Base-by-base conservation (phyloP, 108 stramenopile genomes). In the Aurantiochytrium sp. region DNA sequence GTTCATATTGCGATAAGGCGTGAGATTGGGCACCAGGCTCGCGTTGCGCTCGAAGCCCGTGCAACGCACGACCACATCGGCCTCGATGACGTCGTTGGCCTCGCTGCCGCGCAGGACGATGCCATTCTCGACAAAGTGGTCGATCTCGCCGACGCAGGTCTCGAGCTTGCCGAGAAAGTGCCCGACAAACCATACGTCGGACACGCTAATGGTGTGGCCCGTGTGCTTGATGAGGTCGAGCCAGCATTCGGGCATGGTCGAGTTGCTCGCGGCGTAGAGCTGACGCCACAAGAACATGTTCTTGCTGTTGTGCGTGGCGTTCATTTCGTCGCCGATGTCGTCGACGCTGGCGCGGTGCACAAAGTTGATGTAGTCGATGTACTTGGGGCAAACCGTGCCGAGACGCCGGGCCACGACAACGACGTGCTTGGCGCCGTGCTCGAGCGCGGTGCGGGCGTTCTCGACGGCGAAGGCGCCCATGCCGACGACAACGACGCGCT, bases 351-450 rank as follows among this genome's bases (percentile, higher is more conserved):
- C n/a, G 37, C 50, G 85, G 50, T 85, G n/a, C 3, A 85, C 85
- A 4, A 85, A 85, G 85, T 85, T 85, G 30, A 85, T 52, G 85
- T 85, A 85, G 85, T 85, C 85, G 30, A 85, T 85, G 85, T 32
- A 53, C 52, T 85, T 85, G n/a, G 85, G 85, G 85, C 85, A 85
- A 2, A 85, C 30, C 15, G 85, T 85, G 31, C 85, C 85, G 8
- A 5, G 50, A 52, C 85, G 85, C 5, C 85, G 85, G 12, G 85
- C 85, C n/a, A 85, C 2, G 31, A 85, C 85, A 8, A 53, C 52
- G 10, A 85, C 85, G 27, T 54, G 53, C 27, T 27, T 53, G 30
- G 85, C 85, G 22, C 85, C 85, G 85, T 85, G 85, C 52, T 85
- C 85, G 19, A 85, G 52, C 17, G 85, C 85, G 8, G 85, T 85